Conservation (phyloP, 2,329 filamentous ascomycete genomes). For the Didymella exigua region DNA sequence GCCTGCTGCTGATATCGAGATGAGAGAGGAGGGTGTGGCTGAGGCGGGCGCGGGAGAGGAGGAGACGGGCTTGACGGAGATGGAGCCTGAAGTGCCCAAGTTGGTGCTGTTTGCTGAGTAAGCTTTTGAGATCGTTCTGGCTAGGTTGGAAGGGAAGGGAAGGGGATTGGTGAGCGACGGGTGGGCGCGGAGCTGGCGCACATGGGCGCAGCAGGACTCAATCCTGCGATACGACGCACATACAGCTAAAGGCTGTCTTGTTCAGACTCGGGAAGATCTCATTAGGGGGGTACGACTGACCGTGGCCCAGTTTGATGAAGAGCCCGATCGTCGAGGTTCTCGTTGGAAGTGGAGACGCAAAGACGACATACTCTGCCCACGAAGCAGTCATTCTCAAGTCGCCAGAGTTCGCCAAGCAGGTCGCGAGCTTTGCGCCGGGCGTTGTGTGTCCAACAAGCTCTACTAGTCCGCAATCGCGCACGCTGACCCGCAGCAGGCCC, state of each 20-base stretch:
- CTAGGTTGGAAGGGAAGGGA: not conserved
- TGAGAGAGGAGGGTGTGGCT: conserved; percentile 47
- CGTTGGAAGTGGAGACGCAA: conserved; percentile 58
- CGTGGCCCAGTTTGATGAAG: conserved; percentile 50
- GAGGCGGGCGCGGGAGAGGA: conserved; percentile 29
- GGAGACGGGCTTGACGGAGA: conserved; percentile 49
- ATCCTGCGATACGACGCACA: not conserved
- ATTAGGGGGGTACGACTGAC: not conserved
- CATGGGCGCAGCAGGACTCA: not conserved
- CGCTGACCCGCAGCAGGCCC: conserved; percentile 53
- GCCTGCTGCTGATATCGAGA: conserved; percentile 55
- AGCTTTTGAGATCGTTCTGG: conserved; percentile 16
- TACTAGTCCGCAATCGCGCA: not conserved
- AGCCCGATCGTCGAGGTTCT: conserved; percentile 56
- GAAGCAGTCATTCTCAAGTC: conserved; percentile 76
- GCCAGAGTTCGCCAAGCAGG: conserved; percentile 72
- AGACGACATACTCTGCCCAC: conserved; percentile 75
- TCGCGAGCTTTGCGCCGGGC: conserved; percentile 65
- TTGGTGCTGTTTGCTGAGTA: conserved; percentile 55
- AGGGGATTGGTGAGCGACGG: not conserved
- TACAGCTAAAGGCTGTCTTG: not conserved
- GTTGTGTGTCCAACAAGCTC: conserved; percentile 59
- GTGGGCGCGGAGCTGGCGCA: not conserved
- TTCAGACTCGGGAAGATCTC: not conserved
- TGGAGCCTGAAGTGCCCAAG: conserved; percentile 51